These are phyloP conservation scores for Anaeromyces robustus DNA, from an alignment of 192 early-diverging fungal species.

Conservation along the genomic window DNA sequence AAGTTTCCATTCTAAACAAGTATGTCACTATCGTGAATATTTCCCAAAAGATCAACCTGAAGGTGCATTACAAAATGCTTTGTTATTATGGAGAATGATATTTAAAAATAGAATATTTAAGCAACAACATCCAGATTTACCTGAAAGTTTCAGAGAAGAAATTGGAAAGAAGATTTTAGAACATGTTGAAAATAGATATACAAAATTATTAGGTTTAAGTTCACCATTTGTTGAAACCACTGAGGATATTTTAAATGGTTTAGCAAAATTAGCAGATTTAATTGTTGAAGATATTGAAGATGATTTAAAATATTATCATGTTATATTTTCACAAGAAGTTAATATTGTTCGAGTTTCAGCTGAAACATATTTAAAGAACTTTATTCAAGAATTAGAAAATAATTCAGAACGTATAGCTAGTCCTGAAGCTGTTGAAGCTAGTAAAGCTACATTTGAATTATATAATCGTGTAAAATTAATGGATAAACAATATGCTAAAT, in stretches of 20 bases:
- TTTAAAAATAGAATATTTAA: conserved; percentile 20
- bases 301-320: conserved; percentile 28
- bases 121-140: conserved; percentile 20
- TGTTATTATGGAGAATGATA: conserved; percentile 36
- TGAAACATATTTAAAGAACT: conserved; percentile 25
- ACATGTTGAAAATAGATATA: conserved; percentile 18
- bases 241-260: conserved; percentile 24
- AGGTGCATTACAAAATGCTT: conserved; percentile 24
- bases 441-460: conserved; percentile 22
- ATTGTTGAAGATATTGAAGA: conserved; percentile 33
- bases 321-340: conserved; percentile 23
- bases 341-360: conserved; percentile 29
- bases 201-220: conserved; percentile 24
- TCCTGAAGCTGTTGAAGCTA: conserved; percentile 21
- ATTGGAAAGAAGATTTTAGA: conserved; percentile 15
- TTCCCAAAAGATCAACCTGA: conserved; percentile 32
- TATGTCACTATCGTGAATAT: conserved; percentile 35
- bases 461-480: conserved; percentile 23
- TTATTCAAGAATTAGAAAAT: conserved; percentile 23
- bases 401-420: conserved; percentile 16
- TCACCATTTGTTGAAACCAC: conserved; percentile 29
- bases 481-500: conserved; percentile 20
- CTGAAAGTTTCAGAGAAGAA: conserved; percentile 23
- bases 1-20: conserved; percentile 23
- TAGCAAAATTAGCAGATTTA: conserved; percentile 26